Evolutionary conservation across 495 filamentous ascomycete genomes (phyloP).

Genomic region (Penicillium turbatum): DNA sequence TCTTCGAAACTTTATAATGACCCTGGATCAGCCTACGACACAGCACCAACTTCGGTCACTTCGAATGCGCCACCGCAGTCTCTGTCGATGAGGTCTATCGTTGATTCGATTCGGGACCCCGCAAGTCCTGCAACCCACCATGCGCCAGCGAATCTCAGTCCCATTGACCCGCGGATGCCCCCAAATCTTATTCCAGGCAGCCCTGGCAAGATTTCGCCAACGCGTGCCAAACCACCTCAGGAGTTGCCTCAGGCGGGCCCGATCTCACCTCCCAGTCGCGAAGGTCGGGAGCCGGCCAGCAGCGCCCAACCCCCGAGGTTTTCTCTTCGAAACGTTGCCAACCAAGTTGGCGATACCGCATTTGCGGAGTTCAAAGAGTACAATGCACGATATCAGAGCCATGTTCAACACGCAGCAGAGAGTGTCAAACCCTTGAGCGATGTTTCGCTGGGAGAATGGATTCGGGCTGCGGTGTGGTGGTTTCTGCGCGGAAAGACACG

Average conservation of each 20-base stretch:
- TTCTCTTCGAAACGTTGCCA: slow-evolving; percentile 39
- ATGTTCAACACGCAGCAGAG: slow-evolving; percentile 70
- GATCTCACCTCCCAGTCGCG: slow-evolving; percentile 16
- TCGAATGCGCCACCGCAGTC: slow-evolving; percentile 21
- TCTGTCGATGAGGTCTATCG: slow-evolving; percentile 20
- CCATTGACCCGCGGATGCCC: slow-evolving; percentile 24
- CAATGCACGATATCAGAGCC: slow-evolving; percentile 59
- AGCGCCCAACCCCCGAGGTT: slow-evolving; percentile 38
- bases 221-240: slow-evolving; percentile 12
- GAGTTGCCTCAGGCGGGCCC: slow-evolving; percentile 4
- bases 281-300: slow-evolving; percentile 21
- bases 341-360: slow-evolving; percentile 55
- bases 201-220: slow-evolving; percentile 14
- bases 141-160: slow-evolving; percentile 16
- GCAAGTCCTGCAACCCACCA: slow-evolving; percentile 16
- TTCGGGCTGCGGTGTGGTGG: slow-evolving; percentile 78
- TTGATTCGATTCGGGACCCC: slow-evolving; percentile 25
- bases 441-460: slow-evolving; percentile 58
- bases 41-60: slow-evolving; percentile 26
- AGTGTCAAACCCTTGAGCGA: slow-evolving; percentile 57
- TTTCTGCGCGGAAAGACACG: slow-evolving; percentile 71
- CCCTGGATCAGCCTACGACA: slow-evolving; percentile 23
- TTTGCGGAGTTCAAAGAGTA: slow-evolving; percentile 63
- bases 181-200: slow-evolving; percentile 21
- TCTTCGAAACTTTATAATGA: slow-evolving; percentile 24